Conservation (phyloP, 352 stramenopile genomes). For the Phytophthora multivora region DNA sequence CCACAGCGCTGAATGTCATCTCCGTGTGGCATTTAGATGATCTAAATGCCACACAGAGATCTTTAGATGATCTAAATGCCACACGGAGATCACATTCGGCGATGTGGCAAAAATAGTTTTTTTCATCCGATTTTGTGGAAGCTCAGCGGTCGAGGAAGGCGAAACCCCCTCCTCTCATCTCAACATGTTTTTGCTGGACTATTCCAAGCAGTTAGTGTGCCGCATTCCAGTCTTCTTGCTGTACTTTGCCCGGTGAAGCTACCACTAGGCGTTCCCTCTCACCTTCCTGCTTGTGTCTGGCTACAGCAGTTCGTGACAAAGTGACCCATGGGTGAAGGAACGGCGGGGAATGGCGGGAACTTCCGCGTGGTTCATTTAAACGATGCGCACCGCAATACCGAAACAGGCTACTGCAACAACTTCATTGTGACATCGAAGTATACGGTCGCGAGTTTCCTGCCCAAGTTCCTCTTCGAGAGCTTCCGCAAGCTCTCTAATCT, state of each 20-base stretch:
- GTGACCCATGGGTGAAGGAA: conserved; percentile 30
- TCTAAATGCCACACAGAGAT: too few relatives aligned
- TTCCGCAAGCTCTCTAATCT: conserved; percentile 92
- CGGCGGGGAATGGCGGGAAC: conserved; percentile 23
- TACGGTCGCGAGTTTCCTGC: conserved; percentile 86
- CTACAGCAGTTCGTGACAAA: conserved; percentile 4
- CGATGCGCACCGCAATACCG: conserved; percentile 51
- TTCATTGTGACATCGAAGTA: conserved; percentile 94
- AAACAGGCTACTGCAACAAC: conserved; percentile 83
- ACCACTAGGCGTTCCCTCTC: conserved; percentile 2
- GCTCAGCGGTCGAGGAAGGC: not conserved
- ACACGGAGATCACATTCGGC: too few relatives aligned
- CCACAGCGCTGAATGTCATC: too few relatives aligned
- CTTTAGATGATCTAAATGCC: too few relatives aligned
- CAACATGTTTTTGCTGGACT: conserved; percentile 9
- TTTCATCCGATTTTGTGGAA: not conserved
- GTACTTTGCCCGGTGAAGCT: not conserved
- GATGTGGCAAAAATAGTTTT: conserved; percentile 26
- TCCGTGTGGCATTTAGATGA: not conserved
- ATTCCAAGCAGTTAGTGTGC: conserved; percentile 24
- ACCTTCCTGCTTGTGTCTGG: conserved; percentile 8
- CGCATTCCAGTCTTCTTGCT: conserved; percentile 9
- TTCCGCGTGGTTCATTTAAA: conserved; percentile 75
- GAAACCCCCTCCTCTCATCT: conserved; percentile 30
- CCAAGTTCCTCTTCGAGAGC: conserved; percentile 92